Conservation (phyloP, 768 basidiomycete species). For the Hemileccinum rubropunctum region DNA sequence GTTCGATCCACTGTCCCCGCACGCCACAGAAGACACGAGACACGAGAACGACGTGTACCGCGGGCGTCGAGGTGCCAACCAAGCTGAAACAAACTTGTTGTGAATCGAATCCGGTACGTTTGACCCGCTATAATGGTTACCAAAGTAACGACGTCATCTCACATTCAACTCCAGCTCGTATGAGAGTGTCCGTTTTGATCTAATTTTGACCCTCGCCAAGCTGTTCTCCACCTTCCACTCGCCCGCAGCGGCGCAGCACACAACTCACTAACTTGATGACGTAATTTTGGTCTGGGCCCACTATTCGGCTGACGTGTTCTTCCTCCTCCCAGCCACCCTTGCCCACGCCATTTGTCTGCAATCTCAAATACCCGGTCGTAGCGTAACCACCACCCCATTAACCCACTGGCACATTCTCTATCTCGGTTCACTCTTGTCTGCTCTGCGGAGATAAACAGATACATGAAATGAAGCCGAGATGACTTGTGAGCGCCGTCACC, state of each 20-base stretch:
- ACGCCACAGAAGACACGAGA: conserved; percentile 20
- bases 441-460: conserved; percentile 26
- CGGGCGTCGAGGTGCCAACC: conserved; percentile 8
- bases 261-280: no score
- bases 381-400: conserved; percentile 22
- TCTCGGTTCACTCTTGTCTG: not conserved
- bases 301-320: no score
- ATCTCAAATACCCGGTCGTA: conserved; percentile 1
- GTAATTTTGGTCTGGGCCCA: no score
- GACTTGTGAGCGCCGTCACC: conserved; percentile 6
- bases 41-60: not conserved
- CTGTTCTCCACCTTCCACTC: no score
- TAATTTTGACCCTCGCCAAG: conserved; percentile 7
- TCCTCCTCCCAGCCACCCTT: not conserved
- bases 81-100: conserved; percentile 11
- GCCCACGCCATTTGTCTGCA: not conserved
- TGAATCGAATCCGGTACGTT: conserved; percentile 1
- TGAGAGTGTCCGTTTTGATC: conserved; percentile 8
- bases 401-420: not conserved
- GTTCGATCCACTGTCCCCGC: conserved; percentile 9
- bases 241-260: no score
- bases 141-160: conserved; percentile 25
- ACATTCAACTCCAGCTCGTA: conserved; percentile 1
- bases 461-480: conserved; percentile 11
- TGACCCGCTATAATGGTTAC: conserved; percentile 16